These are phyloP conservation scores for Penicillium griseofulvum DNA, from an alignment of 2,329 filamentous ascomycete species.

Conservation along the genomic window DNA sequence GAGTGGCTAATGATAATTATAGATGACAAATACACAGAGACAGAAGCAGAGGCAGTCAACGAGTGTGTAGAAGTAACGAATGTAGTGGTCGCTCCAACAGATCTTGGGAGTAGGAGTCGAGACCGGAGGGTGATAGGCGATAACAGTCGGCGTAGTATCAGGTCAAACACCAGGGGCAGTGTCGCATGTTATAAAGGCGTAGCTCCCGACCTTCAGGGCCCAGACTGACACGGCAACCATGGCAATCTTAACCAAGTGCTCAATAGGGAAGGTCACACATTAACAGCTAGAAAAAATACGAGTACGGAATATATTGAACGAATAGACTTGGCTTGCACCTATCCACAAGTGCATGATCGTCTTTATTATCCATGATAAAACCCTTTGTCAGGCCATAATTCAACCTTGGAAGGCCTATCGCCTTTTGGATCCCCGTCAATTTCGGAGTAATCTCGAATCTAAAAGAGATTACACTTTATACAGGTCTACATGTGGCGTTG, in stretches of 20 bases:
- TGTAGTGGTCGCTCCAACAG: slow-evolving; percentile 3
- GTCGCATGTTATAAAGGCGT: slow-evolving; percentile 34
- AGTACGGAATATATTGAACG: slow-evolving; percentile 6
- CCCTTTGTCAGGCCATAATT: neutral
- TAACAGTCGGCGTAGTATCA: slow-evolving; percentile 22
- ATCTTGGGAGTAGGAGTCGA: slow-evolving; percentile 12
- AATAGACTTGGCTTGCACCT: slow-evolving; percentile 10
- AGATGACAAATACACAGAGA: neutral
- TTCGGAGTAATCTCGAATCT: neutral
- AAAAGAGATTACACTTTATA: neutral
- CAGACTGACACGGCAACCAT: slow-evolving; percentile 24
- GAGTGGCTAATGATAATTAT: neutral
- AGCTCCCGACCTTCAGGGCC: slow-evolving; percentile 25
- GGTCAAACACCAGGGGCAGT: slow-evolving; percentile 31
- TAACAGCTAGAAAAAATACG: slow-evolving; percentile 5
- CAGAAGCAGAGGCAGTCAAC: slow-evolving; percentile 7
- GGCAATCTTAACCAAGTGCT: slow-evolving; percentile 16
- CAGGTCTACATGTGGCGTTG: neutral
- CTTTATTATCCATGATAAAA: slow-evolving; percentile 9
- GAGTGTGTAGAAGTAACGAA: slow-evolving; percentile 3
- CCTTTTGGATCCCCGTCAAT: slow-evolving; percentile 6
- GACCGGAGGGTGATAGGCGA: slow-evolving; percentile 13
- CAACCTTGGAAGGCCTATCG: slow-evolving; percentile 10
- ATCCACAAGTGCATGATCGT: slow-evolving; percentile 5
- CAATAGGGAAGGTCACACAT: slow-evolving; percentile 10